A percentile compares a stretch with the other conserved stretches of the same genome.
phyloP scores from a whole-genome alignment of 2,329 filamentous ascomycete genomes.

The Apiospora hydei region DNA sequence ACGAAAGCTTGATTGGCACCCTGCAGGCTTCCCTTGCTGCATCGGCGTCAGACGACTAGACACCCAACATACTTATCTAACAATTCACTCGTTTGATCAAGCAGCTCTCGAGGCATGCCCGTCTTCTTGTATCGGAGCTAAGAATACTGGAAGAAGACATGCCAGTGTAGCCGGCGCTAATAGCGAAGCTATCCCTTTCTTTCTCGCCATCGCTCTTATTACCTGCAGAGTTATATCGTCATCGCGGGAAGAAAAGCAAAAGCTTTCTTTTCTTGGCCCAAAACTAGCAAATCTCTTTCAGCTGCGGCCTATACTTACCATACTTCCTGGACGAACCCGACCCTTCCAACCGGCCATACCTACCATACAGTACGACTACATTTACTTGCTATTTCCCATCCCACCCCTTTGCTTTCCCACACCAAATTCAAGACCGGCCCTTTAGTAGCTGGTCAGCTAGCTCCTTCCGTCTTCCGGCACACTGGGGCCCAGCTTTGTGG shows the following conservation, averaged over 20 bases:
- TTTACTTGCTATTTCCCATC: background rate
- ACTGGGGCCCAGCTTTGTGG: slow-evolving; percentile 9
- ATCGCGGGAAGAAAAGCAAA: slow-evolving; percentile 13
- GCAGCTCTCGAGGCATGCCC: background rate
- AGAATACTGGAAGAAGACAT: background rate
- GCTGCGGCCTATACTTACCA: background rate
- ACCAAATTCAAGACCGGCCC: background rate
- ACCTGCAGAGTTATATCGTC: slow-evolving; percentile 7
- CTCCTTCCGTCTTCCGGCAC: slow-evolving; percentile 18
- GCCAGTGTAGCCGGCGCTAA: slow-evolving; percentile 18
- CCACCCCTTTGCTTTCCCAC: background rate
- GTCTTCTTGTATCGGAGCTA: slow-evolving; percentile 6
- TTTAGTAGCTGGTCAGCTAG: slow-evolving; percentile 16
- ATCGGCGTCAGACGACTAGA: background rate
- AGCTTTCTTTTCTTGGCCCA: background rate
- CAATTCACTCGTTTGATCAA: slow-evolving; percentile 8
- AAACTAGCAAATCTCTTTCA: slow-evolving; percentile 11
- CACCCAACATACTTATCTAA: background rate
- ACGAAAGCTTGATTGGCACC: background rate
- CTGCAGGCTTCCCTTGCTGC: slow-evolving; percentile 3
- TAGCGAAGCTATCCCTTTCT: slow-evolving; percentile 13
- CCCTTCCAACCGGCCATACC: background rate
- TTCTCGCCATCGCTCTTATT: background rate
- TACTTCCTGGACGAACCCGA: background rate
- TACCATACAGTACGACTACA: background rate